A percentile compares a stretch with the other conserved stretches of the same genome.
Evolutionary conservation across 2,329 filamentous ascomycete species (phyloP).

Genomic region (Penicillium sp.): DNA sequence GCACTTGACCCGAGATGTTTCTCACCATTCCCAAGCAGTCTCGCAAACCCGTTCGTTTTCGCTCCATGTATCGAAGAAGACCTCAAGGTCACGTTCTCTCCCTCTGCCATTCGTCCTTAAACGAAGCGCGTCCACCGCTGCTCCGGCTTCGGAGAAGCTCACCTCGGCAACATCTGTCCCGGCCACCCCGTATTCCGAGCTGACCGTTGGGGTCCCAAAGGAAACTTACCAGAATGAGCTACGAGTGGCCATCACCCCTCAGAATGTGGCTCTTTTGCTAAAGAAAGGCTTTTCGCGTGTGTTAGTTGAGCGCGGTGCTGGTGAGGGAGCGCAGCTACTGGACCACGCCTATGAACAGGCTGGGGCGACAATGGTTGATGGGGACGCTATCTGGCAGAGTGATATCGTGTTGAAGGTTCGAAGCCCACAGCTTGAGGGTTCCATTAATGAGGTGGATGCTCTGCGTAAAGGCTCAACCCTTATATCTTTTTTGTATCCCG

Average conservation of each 20-base stretch:
- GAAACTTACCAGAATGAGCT: conserved; percentile 78
- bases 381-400: conserved; percentile 68
- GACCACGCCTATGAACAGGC: conserved; percentile 75
- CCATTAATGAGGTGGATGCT: conserved; percentile 63
- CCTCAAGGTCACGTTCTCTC: conserved; percentile 7
- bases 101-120: conserved; percentile 12
- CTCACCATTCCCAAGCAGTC: conserved; percentile 9
- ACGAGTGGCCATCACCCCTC: conserved; percentile 79
- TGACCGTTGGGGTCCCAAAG: conserved; percentile 75
- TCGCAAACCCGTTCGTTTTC: conserved; percentile 15
- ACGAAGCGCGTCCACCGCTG: conserved; percentile 22
- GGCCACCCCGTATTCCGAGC: conserved; percentile 61
- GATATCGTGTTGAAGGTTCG: conserved; percentile 85
- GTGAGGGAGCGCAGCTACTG: conserved; percentile 70
- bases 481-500: conserved; percentile 79
- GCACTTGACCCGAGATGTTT: background rate
- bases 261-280: conserved; percentile 75
- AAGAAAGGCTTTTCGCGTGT: conserved; percentile 82
- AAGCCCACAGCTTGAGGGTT: conserved; percentile 60
- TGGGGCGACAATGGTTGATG: conserved; percentile 73
- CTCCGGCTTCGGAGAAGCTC: conserved; percentile 21
- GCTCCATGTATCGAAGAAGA: conserved; percentile 9
- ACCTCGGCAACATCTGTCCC: conserved; percentile 45
- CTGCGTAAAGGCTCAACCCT: conserved; percentile 70
- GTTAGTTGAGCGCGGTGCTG: conserved; percentile 78